Percentiles rank a stretch among this genome's conserved stretches.
phyloP scores from a whole-genome alignment of 805 yeast genomes.

The Metschnikowia cerradonensis region DNA sequence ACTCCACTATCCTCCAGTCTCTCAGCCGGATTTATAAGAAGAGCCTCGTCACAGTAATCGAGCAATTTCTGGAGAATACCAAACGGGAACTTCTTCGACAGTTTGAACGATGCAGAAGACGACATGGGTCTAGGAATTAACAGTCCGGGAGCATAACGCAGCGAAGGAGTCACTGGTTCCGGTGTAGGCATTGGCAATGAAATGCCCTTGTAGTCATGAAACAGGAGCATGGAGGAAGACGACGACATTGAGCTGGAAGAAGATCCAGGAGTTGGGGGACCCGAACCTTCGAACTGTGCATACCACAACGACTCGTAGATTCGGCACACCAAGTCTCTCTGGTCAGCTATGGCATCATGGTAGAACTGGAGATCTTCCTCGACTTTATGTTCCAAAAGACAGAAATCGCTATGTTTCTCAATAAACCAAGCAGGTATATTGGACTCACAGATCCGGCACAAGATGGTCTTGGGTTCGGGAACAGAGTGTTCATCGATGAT shows the following conservation, averaged over 20 bases:
- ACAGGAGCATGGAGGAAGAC: slow-evolving; percentile 19
- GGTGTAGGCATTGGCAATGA: slow-evolving; percentile 38
- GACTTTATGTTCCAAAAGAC: slow-evolving; percentile 78
- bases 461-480: slow-evolving; percentile 75
- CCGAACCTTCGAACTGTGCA: slow-evolving; percentile 12
- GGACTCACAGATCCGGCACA: slow-evolving; percentile 91
- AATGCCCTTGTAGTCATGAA: slow-evolving; percentile 53
- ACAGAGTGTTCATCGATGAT: slow-evolving; percentile 58
- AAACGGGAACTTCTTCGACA: slow-evolving; percentile 54
- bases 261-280: slow-evolving; percentile 17
- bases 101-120: slow-evolving; percentile 33
- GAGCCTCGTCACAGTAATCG: slow-evolving; percentile 71
- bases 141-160: slow-evolving; percentile 6
- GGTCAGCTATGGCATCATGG: slow-evolving; percentile 78
- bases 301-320: slow-evolving; percentile 40
- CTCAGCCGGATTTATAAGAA: slow-evolving; percentile 57
- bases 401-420: slow-evolving; percentile 84
- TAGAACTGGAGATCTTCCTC: slow-evolving; percentile 69
- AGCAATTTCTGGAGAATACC: slow-evolving; percentile 54
- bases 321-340: slow-evolving; percentile 46
- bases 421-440: slow-evolving; percentile 95
- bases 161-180: slow-evolving; percentile 3
- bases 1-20: slow-evolving; percentile 49
- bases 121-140: slow-evolving; percentile 9
- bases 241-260: slow-evolving; percentile 19